Conservation (phyloP, 805 yeast genomes). For the Metschnikowia picachoensis region DNA sequence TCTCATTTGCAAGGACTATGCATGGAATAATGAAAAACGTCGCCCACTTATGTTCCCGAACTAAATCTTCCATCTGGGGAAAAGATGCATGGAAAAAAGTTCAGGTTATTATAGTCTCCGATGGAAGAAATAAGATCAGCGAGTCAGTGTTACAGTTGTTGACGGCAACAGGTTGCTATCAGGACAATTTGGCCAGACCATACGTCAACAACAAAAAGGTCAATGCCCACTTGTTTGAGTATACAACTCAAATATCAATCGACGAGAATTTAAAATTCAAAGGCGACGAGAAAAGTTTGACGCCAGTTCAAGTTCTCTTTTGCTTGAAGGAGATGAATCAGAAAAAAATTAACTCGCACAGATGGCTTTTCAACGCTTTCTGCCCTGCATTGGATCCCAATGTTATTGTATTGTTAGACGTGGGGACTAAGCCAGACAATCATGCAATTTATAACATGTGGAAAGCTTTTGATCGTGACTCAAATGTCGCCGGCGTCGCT, state of each 20-base stretch:
- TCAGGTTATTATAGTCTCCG: slow-evolving; percentile 86
- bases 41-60: slow-evolving; percentile 79
- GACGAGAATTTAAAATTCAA: slow-evolving; percentile 86
- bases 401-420: slow-evolving; percentile 84
- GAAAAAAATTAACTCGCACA: slow-evolving; percentile 93
- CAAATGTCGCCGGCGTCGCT: slow-evolving; percentile 98
- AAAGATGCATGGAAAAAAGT: slow-evolving; percentile 95
- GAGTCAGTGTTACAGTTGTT: slow-evolving; percentile 82
- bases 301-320: slow-evolving; percentile 91
- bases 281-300: slow-evolving; percentile 84
- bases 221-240: slow-evolving; percentile 90
- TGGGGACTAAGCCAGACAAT: slow-evolving; percentile 94
- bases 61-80: slow-evolving; percentile 88
- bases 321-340: slow-evolving; percentile 90
- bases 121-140: slow-evolving; percentile 87
- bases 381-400: slow-evolving; percentile 92
- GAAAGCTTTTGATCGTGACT: slow-evolving; percentile 96
- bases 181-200: slow-evolving; percentile 95
- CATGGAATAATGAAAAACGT: slow-evolving; percentile 92
- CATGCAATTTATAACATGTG: slow-evolving; percentile 89
- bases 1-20: slow-evolving; percentile 84
- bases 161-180: slow-evolving; percentile 95
- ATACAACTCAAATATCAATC: slow-evolving; percentile 91
- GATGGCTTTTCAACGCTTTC: slow-evolving; percentile 95
- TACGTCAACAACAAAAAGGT: slow-evolving; percentile 89